phyloP scores from a whole-genome alignment of 2,329 filamentous ascomycete genomes.

The Cladosporium velox region DNA sequence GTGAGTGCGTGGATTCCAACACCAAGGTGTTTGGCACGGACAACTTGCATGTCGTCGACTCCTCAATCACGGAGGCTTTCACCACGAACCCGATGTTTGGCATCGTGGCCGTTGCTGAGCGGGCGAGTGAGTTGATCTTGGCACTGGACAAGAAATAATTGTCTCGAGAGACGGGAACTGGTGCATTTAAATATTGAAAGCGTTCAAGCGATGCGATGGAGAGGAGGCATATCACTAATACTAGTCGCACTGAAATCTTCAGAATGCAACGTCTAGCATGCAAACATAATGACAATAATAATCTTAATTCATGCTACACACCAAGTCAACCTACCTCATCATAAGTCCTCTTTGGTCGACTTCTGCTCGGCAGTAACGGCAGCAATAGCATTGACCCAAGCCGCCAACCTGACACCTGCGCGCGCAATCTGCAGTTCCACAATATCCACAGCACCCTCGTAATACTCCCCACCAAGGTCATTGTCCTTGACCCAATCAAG shows the following conservation, averaged over 20 bases:
- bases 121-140: conserved; percentile 53
- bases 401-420: conserved; percentile 41
- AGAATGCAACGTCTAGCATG: background rate
- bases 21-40: conserved; percentile 51
- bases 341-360: background rate
- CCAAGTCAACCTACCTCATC: background rate
- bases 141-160: conserved; percentile 27
- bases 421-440: conserved; percentile 49
- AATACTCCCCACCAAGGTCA: conserved; percentile 41
- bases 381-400: conserved; percentile 40
- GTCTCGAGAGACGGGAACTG: background rate
- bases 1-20: conserved; percentile 51
- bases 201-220: background rate
- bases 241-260: background rate
- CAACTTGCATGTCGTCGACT: conserved; percentile 57
- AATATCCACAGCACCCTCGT: conserved; percentile 41
- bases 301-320: background rate
- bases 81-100: conserved; percentile 59
- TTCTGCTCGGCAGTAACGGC: conserved; percentile 12
- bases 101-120: conserved; percentile 57
- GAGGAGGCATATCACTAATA: background rate
- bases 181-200: background rate
- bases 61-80: conserved; percentile 52
- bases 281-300: background rate
- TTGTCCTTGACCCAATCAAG: conserved; percentile 24